phyloP scores from a whole-genome alignment of 1,284 basidiomycete genomes.

The Rhodotorula sp. region DNA sequence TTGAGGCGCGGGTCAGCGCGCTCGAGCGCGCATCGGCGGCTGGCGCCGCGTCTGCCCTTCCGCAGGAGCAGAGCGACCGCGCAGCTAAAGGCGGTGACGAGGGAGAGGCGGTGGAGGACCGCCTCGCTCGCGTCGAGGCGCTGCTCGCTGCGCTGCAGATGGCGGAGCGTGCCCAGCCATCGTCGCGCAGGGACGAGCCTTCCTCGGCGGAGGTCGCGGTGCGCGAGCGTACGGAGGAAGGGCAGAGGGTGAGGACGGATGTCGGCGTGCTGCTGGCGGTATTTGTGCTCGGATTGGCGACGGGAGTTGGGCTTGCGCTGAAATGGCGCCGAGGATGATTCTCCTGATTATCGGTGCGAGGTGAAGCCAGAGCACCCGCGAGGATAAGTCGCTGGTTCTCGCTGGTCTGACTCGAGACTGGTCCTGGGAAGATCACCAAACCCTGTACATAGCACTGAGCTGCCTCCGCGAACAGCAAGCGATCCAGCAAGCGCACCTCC shows the following conservation, averaged over 20 bases:
- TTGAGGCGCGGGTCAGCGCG: not conserved
- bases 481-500: no score
- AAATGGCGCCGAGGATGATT: not conserved
- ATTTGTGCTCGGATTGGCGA: not conserved
- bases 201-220: not conserved
- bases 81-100: not conserved
- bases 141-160: not conserved
- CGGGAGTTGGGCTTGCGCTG: not conserved
- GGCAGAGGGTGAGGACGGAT: not conserved
- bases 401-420: no score
- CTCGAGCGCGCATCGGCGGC: not conserved
- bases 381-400: no score
- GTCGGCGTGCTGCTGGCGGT: not conserved
- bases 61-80: not conserved
- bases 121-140: not conserved
- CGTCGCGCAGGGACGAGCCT: not conserved
- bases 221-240: no score
- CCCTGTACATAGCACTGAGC: no score
- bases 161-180: not conserved
- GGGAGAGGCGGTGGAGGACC: not conserved
- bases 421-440: no score
- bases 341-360: no score
- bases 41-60: no score
- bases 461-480: not conserved
- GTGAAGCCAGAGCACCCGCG: no score